Base-by-base conservation (phyloP, 371 early-diverging fungal genomes). In the Rhizomucor miehei region DNA sequence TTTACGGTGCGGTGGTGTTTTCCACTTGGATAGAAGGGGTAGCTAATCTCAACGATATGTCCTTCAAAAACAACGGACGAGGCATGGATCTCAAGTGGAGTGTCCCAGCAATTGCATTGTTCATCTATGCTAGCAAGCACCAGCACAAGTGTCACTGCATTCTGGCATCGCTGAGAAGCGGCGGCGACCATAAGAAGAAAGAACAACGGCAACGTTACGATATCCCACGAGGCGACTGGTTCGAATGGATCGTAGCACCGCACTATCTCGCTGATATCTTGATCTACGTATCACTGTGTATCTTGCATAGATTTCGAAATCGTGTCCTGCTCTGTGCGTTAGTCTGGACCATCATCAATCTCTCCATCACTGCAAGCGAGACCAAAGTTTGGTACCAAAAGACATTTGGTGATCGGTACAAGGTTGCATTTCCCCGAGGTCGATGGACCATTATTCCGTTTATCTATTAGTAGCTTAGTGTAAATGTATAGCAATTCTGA, bases 211-310 rank as follows among this genome's bases (percentile, higher is more conserved):
- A 20, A 17, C 65, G 57, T 2, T 86, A 88, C 57, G 52, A 49
- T 17, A 77, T 90, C 11, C 89, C 91, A 0, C 68, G 69, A 54
- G 90, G 90, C 14, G 87, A 85, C 53, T 81, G 88, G 87, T 90
- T 89, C 61, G 67, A 81, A 51, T 68, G 58, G 50, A 60, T 89
- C 10, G 82, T 84, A 6, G 67, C 79, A 4, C 89, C 91, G 19
- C 91, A 90, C 63, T 90, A 87, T 51, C 69, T 86, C 21, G 81
- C 85, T 40, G 91, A 90, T 54, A 87, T 90, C 47, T 50, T 90
- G n/a, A 65, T 90, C 38, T 90, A 90, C 56, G n/a, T 80, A 10
- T 67, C 75, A 17, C 68, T 75, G 20, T 60, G 65, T 9, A 56
- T 69, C 25, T 60, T 81, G n/a, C 63, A 62, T 54, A 44, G 52